Base-by-base conservation (phyloP, 257 asterid species). In the Fraxinus excelsior region DNA sequence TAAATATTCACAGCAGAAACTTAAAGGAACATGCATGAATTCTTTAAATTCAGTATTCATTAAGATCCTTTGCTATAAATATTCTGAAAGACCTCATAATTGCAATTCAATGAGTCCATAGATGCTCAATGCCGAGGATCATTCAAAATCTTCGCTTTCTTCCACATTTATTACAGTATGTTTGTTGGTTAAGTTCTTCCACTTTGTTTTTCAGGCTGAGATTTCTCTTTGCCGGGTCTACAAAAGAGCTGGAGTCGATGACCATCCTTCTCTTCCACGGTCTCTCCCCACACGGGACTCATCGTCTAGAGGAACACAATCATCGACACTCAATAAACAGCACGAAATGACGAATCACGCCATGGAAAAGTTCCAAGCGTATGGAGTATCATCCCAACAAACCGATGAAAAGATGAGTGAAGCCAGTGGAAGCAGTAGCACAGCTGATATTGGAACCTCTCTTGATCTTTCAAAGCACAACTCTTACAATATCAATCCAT, bases 241-340 rank as follows among this genome's bases (percentile, higher is more conserved):
- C 88, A 96, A 96, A 77, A 82, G 99, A 77, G 86, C 98, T 7
- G 99, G 98, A 81, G 93, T 96, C 4, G 99, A 91, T 74, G 99
- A 96, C 58, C 97, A 86, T 79, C 97, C 92, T 0, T 88, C 93
- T 18, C 91, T 93, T 19, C 97, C 98, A 3, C 93, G 97, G 6
- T 84, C 88, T 26, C 85, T 88, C 70, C 84, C 89, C 0, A 80
- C 91, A 7, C 80, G 83, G 67, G 84, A 88, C 0, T 58, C 86
- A 0, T 77, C 89, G 0, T 72, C 88, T 3, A 60, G 84, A 72
- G 83, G 80, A 16, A 18, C 80, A 5, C 79, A 65, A 72, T 8
- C 49, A 11, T 42, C 81, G 6, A 16, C 76, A 3, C 23, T 25
- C 11, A 81, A 82, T 76, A 83, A 76, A 37, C 74, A 11, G 0